Percentiles rank a stretch among this genome's conserved stretches.
Conservation (phyloP, 1,139 yeast genomes). For the Candida labiduridarum region DNA sequence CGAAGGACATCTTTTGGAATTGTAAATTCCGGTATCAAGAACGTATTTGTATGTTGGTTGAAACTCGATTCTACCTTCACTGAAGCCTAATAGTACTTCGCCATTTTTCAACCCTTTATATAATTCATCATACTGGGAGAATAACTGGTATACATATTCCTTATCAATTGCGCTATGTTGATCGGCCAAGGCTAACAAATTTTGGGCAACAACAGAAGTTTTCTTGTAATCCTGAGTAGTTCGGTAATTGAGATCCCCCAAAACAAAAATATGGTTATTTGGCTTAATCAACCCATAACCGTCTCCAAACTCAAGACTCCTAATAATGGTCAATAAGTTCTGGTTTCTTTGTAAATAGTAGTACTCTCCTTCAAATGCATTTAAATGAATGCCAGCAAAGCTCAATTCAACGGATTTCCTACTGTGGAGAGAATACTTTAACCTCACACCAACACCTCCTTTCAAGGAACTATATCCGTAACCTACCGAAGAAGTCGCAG, state of each 20-base stretch:
- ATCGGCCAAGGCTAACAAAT: constrained; percentile 28
- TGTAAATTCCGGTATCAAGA: constrained; percentile 53
- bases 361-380: constrained; percentile 71
- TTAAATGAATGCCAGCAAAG: constrained; percentile 69
- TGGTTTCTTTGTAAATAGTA: constrained; percentile 52
- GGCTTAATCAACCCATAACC: constrained; percentile 61
- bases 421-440: constrained; percentile 35
- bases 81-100: constrained; percentile 59
- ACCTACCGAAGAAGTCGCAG: constrained; percentile 55
- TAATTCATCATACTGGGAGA: constrained; percentile 59
- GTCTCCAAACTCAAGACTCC: constrained; percentile 61
- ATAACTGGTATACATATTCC: constrained; percentile 22
- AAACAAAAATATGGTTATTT: constrained; percentile 60
- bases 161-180: constrained; percentile 20
- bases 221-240: constrained; percentile 37
- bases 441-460: constrained; percentile 70
- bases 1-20: constrained; percentile 67
- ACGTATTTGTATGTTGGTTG: constrained; percentile 77
- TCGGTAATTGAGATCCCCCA: constrained; percentile 87
- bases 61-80: constrained; percentile 63
- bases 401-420: constrained; percentile 45
- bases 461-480: constrained; percentile 63
- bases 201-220: constrained; percentile 18
- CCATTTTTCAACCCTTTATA: constrained; percentile 43
- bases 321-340: constrained; percentile 52